Evolutionary conservation across 1,284 basidiomycete species (phyloP).

Genomic region (Melampsora allii-populina): DNA sequence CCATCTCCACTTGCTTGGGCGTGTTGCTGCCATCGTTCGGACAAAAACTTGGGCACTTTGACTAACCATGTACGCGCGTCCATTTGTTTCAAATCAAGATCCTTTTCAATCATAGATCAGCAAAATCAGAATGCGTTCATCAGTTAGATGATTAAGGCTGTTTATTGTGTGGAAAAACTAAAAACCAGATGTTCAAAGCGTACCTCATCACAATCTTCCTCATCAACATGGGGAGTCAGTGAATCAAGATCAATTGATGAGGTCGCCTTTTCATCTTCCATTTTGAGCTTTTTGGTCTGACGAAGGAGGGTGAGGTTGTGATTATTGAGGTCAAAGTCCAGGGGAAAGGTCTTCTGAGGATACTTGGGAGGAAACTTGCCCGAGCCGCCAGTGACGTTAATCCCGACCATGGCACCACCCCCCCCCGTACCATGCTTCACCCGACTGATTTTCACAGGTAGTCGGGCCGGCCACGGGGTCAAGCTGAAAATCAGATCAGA

Average conservation of each 20-base stretch:
- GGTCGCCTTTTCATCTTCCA: constrained; percentile 40
- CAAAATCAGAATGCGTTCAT: neutral
- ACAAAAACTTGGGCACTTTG: constrained; percentile 42
- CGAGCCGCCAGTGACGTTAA: too few species aligned
- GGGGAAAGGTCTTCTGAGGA: too few species aligned
- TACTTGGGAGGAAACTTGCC: too few species aligned
- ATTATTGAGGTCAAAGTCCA: too few species aligned
- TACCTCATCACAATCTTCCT: constrained; percentile 43
- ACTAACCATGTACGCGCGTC: constrained; percentile 26
- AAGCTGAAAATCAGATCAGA: too few species aligned
- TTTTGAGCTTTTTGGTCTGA: neutral
- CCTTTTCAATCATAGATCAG: neutral
- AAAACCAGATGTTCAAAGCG: neutral
- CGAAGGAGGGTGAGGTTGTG: too few species aligned
- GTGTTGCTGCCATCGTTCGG: constrained; percentile 41
- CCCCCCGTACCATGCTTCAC: too few species aligned
- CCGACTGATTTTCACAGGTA: too few species aligned
- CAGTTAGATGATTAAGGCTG: neutral
- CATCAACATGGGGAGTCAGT: constrained; percentile 18
- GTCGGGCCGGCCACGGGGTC: too few species aligned
- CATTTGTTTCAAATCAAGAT: constrained; percentile 15
- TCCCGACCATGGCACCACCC: too few species aligned
- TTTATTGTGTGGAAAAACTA: neutral
- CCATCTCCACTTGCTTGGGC: constrained; percentile 9
- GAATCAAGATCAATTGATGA: constrained; percentile 29